Evolutionary conservation across 2,329 filamentous ascomycete species (phyloP).

Genomic region (Aspergillus hiratsukae): DNA sequence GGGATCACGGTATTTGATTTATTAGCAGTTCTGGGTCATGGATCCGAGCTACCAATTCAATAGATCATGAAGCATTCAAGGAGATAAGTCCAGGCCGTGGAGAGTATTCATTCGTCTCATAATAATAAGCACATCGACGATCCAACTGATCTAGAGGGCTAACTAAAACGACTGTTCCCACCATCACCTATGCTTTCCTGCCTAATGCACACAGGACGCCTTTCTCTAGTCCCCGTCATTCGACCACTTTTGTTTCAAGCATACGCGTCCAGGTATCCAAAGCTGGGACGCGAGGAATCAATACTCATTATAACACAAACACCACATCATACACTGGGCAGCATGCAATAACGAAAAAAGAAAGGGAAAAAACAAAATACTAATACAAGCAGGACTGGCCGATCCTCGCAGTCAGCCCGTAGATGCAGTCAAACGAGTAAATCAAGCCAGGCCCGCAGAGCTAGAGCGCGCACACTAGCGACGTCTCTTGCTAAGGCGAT

Average conservation of each 20-base stretch:
- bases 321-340: neutral
- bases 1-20: neutral
- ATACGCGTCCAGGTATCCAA: neutral
- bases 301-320: neutral
- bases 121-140: neutral
- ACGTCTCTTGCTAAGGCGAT: conserved; percentile 37
- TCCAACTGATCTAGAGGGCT: neutral
- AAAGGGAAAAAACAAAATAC: neutral
- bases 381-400: neutral
- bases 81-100: neutral
- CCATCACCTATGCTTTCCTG: neutral
- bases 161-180: neutral
- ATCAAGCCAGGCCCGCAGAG: neutral
- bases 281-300: neutral
- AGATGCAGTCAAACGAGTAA: neutral
- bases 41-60: neutral
- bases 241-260: neutral
- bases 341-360: neutral
- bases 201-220: neutral
- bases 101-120: neutral
- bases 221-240: neutral
- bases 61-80: no score
- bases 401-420: neutral
- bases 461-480: neutral
- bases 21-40: neutral